These are phyloP conservation scores for Plectranthus barbatus DNA, from an alignment of 257 asterid genomes.

Conservation along the genomic window DNA sequence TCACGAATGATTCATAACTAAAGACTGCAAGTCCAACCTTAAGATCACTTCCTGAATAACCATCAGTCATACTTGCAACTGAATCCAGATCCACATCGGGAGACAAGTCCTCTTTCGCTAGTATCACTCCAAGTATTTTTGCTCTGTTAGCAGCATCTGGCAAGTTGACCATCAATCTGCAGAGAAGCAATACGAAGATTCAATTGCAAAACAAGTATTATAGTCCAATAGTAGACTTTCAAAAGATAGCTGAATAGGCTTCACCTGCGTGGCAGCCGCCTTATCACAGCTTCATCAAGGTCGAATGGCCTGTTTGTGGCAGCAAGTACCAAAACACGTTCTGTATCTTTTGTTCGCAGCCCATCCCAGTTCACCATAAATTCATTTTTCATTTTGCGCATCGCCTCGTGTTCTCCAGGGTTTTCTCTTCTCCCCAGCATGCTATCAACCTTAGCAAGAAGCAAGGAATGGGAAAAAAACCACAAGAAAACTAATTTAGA, in stretches of 20 bases:
- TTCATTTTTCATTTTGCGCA: constrained; percentile 98
- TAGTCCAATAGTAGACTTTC: neutral
- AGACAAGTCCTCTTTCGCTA: constrained; percentile 80
- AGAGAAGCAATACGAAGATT: constrained; percentile 3
- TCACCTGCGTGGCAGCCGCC: constrained; percentile 90
- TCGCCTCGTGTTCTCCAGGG: constrained; percentile 91
- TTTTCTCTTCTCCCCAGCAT: constrained; percentile 91
- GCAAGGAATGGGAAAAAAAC: neutral
- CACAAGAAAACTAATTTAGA: neutral
- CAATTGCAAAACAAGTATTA: neutral
- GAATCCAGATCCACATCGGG: constrained; percentile 69
- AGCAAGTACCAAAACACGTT: constrained; percentile 88
- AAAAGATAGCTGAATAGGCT: neutral
- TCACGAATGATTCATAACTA: neutral
- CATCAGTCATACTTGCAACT: constrained; percentile 80
- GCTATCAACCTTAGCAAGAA: constrained; percentile 70
- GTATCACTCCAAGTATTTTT: constrained; percentile 72
- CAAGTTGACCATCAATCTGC: constrained; percentile 89
- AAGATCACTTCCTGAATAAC: constrained; percentile 97
- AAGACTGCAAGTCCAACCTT: constrained; percentile 45
- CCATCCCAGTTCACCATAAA: constrained; percentile 99
- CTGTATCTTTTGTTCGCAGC: constrained; percentile 80
- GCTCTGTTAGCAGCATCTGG: constrained; percentile 91
- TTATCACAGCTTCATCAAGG: constrained; percentile 91
- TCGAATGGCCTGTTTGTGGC: constrained; percentile 97